Conservation (phyloP, 306 rosid species). For the Rosa chinensis region DNA sequence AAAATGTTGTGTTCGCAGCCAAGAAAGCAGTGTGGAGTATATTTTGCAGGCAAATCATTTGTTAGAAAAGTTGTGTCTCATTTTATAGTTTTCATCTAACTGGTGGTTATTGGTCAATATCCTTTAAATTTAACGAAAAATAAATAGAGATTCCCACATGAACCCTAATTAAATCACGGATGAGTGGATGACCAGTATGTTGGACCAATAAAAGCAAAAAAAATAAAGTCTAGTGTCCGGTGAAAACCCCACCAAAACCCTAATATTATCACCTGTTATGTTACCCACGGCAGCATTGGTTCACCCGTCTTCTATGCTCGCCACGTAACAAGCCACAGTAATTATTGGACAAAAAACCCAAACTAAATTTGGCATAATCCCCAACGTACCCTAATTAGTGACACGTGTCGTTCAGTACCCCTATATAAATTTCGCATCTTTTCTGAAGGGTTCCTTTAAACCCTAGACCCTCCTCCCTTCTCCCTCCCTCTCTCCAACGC, state of each 20-base stretch:
- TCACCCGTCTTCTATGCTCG: not conserved
- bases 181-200: no score
- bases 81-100: no score
- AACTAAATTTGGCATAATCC: accelerated
- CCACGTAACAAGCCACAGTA: not conserved
- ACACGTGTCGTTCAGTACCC: not conserved
- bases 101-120: no score
- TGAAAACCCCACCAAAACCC: slow-evolving; percentile 13
- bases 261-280: not conserved
- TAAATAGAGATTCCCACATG: no score
- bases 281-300: not conserved
- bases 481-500: not conserved
- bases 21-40: no score
- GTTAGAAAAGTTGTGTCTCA: no score
- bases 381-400: not conserved
- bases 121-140: no score
- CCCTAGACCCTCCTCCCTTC: slow-evolving; percentile 35
- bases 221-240: not conserved
- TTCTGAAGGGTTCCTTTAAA: slow-evolving; percentile 10
- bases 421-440: slow-evolving; percentile 16
- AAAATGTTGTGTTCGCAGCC: no score
- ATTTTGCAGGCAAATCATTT: no score
- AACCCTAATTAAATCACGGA: not conserved
- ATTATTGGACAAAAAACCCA: slow-evolving; percentile 3
- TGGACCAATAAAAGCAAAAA: no score